A percentile compares a stretch with the other conserved stretches of the same genome.
Evolutionary conservation across 768 basidiomycete species (phyloP).

Genomic region (Rhizopogon rudus): DNA sequence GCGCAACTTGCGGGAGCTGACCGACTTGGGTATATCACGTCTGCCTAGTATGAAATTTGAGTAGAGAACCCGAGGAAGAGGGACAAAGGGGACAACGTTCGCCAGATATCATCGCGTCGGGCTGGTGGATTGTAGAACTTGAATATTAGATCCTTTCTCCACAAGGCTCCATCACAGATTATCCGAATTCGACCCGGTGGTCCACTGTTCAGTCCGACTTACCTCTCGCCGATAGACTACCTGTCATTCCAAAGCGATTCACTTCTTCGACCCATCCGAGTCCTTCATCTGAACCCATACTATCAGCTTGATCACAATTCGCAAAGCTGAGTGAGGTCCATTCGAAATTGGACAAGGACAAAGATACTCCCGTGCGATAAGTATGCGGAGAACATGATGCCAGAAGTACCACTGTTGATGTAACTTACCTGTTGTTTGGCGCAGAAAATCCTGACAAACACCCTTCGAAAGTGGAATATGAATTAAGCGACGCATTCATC

Average conservation of each 20-base stretch:
- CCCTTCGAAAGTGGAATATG: slow-evolving; percentile 84
- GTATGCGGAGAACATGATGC: slow-evolving; percentile 70
- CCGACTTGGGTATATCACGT: too few species aligned
- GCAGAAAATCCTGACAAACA: slow-evolving; percentile 83
- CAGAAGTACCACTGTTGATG: slow-evolving; percentile 53
- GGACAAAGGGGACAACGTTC: too few species aligned
- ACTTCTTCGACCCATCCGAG: slow-evolving; percentile 21
- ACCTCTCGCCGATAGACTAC: slow-evolving; percentile 61
- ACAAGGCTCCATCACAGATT: slow-evolving; percentile 18
- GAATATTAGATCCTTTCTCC: too few species aligned
- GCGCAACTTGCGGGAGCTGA: too few species aligned
- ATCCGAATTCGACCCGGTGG: slow-evolving; percentile 41
- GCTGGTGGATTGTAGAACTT: too few species aligned
- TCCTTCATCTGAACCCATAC: slow-evolving; percentile 10
- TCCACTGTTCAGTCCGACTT: slow-evolving; percentile 49
- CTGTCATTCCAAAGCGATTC: slow-evolving; percentile 39
- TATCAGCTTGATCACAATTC: slow-evolving; percentile 15
- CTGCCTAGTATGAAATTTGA: too few species aligned
- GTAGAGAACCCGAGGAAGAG: too few species aligned
- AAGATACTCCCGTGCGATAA: slow-evolving; percentile 50
- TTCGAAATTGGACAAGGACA: slow-evolving; percentile 10
- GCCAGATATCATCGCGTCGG: too few species aligned
- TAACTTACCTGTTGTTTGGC: slow-evolving; percentile 2
- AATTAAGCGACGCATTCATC: slow-evolving; percentile 74
- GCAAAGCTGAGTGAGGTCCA: not conserved